phyloP scores from a whole-genome alignment of 1,284 basidiomycete species.

The Mycena citricolor region DNA sequence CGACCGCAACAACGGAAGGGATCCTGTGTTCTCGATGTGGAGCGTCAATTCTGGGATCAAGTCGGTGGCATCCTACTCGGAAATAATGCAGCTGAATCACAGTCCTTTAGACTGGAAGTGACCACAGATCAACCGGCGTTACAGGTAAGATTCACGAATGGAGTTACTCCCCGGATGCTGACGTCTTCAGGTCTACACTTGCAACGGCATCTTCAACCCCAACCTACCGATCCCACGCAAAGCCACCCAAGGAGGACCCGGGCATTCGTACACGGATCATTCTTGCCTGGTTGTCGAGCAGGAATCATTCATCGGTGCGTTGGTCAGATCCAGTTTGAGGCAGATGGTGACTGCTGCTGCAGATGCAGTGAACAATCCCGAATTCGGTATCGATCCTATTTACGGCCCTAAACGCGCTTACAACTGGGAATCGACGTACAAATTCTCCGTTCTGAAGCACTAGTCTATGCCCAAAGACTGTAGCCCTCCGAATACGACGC shows the following conservation, averaged over 20 bases:
- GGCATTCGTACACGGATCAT: conserved; percentile 37
- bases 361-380: conserved; percentile 49
- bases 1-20: conserved; percentile 31
- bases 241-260: conserved; percentile 41
- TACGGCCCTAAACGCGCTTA: conserved; percentile 42
- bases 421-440: conserved; percentile 42
- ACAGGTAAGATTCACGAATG: conserved; percentile 37
- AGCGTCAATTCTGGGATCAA: conserved; percentile 48
- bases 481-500: too few species aligned
- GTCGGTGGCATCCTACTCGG: conserved; percentile 20
- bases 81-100: conserved; percentile 3
- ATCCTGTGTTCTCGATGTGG: conserved; percentile 42
- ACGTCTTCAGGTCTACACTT: conserved; percentile 49
- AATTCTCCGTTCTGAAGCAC: conserved; percentile 33
- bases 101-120: conserved; percentile 38
- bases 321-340: not conserved
- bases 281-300: conserved; percentile 51
- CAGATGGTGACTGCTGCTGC: not conserved
- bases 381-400: conserved; percentile 45
- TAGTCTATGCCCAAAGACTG: too few species aligned
- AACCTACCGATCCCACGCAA: conserved; percentile 43
- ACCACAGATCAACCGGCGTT: conserved; percentile 46
- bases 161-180: too few species aligned
- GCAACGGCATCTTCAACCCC: conserved; percentile 44
- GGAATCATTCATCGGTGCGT: conserved; percentile 39